phyloP scores from a whole-genome alignment of 352 stramenopile genomes.

The Phytopythium sindhum region DNA sequence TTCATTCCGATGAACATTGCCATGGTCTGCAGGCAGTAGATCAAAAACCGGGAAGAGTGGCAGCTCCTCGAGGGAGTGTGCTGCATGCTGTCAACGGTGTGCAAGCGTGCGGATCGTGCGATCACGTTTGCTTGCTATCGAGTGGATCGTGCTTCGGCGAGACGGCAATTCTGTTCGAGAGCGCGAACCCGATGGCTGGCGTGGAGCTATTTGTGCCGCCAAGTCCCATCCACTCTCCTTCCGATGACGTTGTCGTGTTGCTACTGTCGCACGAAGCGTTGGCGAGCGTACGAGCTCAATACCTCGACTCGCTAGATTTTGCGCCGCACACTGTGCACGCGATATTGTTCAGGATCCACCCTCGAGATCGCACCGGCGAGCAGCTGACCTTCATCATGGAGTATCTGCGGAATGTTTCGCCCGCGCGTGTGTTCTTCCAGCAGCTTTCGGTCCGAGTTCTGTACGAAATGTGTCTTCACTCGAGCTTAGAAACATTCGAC shows the following conservation, averaged over 20 bases:
- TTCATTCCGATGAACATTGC: not conserved
- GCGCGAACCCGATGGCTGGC: constrained; percentile 7
- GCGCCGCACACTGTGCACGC: constrained; percentile 13
- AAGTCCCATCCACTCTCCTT: not conserved
- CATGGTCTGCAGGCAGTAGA: not conserved
- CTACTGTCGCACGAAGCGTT: constrained; percentile 30
- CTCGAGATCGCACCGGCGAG: constrained; percentile 44
- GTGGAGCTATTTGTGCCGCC: constrained; percentile 20
- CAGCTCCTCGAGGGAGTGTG: not conserved
- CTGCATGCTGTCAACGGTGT: not conserved
- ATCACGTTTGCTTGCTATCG: constrained; percentile 35
- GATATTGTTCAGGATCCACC: constrained; percentile 24
- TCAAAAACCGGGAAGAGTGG: not conserved
- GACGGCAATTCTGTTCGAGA: constrained; percentile 11
- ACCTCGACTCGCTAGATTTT: constrained; percentile 26
- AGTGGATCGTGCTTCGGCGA: constrained; percentile 39
- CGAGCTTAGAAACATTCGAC: constrained; percentile 24
- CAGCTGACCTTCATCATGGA: constrained; percentile 28
- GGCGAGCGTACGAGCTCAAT: constrained; percentile 10
- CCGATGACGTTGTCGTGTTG: constrained; percentile 7
- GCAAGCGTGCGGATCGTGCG: not conserved
- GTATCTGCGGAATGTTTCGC: constrained; percentile 26
- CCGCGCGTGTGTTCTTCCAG: constrained; percentile 35
- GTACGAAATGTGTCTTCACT: constrained; percentile 27
- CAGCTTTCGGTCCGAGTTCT: constrained; percentile 31